Conservation (phyloP, 495 filamentous ascomycete genomes). For the Xylaria sp. region DNA sequence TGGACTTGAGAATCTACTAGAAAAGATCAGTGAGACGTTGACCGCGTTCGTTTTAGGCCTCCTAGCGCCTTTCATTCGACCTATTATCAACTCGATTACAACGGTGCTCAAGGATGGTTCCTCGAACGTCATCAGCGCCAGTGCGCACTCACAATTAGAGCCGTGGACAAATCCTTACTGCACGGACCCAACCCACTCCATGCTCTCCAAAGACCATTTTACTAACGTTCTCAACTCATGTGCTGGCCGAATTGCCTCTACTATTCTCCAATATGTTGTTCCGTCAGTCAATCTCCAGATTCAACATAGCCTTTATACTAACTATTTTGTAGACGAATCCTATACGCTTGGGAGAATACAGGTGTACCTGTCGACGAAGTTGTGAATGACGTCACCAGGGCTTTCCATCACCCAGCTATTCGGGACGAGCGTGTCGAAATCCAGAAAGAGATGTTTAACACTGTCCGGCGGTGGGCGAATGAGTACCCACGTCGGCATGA, state of each 20-base stretch:
- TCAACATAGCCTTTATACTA: background rate
- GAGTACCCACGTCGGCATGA: conserved; percentile 67
- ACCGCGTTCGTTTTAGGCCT: conserved; percentile 90
- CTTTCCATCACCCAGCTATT: conserved; percentile 89
- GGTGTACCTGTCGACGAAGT: conserved; percentile 80
- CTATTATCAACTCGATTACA: conserved; percentile 87
- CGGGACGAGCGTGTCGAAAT: conserved; percentile 75
- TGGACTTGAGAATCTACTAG: conserved; percentile 82
- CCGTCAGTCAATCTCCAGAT: conserved; percentile 55
- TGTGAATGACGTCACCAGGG: conserved; percentile 72
- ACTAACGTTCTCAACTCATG: conserved; percentile 89
- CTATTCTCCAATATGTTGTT: conserved; percentile 81
- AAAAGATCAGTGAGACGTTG: conserved; percentile 89
- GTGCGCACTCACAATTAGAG: conserved; percentile 85
- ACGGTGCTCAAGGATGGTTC: conserved; percentile 84
- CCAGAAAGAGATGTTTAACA: conserved; percentile 85
- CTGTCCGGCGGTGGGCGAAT: conserved; percentile 78
- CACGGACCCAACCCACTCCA: conserved; percentile 91
- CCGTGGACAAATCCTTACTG: conserved; percentile 87
- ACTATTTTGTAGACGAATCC: conserved; percentile 60
- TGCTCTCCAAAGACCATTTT: conserved; percentile 97
- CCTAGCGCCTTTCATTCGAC: conserved; percentile 85
- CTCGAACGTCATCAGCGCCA: conserved; percentile 76
- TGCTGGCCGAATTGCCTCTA: conserved; percentile 80
- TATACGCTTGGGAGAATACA: conserved; percentile 90